These are phyloP conservation scores for Penicillium verrucosum DNA, from an alignment of 2,329 filamentous ascomycete species.

Conservation along the genomic window DNA sequence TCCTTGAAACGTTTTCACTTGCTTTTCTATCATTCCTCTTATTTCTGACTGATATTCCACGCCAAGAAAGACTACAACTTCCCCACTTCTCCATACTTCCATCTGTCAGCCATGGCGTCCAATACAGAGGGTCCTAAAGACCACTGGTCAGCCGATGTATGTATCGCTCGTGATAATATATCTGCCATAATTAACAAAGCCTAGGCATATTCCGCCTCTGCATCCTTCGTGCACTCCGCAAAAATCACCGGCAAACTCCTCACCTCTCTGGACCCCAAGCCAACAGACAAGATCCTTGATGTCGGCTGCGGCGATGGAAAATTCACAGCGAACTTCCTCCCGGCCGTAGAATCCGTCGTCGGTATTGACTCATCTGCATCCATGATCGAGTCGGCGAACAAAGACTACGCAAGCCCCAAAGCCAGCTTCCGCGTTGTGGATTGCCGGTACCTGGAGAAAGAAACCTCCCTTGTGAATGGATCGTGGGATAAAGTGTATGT, in stretches of 20 bases:
- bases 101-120: neutral
- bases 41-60: neutral
- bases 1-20: neutral
- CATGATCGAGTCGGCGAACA: constrained; percentile 56
- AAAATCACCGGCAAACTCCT: constrained; percentile 59
- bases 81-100: neutral
- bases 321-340: constrained; percentile 55
- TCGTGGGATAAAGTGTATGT: constrained; percentile 52
- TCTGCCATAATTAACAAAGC: neutral
- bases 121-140: constrained; percentile 23
- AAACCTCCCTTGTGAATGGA: constrained; percentile 24
- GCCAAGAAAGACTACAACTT: neutral
- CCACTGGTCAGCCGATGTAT: constrained; percentile 41
- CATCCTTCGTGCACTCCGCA: constrained; percentile 57
- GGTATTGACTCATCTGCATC: constrained; percentile 58
- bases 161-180: neutral
- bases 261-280: constrained; percentile 57
- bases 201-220: constrained; percentile 59
- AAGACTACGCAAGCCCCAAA: constrained; percentile 36
- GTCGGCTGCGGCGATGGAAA: constrained; percentile 65
- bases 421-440: constrained; percentile 34
- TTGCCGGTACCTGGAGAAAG: constrained; percentile 34
- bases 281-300: constrained; percentile 59
- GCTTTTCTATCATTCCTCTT: neutral
- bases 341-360: constrained; percentile 50